Evolutionary conservation across 441 rosid species (phyloP).

Genomic region (Populus hybrid): DNA sequence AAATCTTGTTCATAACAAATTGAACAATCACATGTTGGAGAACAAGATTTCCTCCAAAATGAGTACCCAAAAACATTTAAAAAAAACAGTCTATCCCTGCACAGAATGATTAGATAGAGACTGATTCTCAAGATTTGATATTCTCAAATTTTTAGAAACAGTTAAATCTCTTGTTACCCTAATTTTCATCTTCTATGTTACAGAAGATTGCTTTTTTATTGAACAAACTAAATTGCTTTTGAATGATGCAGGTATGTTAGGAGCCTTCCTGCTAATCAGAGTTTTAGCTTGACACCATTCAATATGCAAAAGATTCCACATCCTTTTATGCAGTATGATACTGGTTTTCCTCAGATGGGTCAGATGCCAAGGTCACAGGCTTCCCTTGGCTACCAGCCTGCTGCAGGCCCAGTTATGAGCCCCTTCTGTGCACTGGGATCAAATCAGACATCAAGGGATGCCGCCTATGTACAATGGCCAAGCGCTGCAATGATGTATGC

Average conservation of each 20-base stretch:
- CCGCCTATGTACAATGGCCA: constrained; percentile 82
- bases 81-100: background rate
- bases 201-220: background rate
- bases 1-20: background rate
- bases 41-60: background rate
- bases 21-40: background rate
- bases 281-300: constrained; percentile 46
- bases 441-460: constrained; percentile 50
- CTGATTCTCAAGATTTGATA: background rate
- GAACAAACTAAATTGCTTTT: constrained; percentile 7
- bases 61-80: background rate
- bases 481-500: constrained; percentile 81
- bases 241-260: constrained; percentile 61
- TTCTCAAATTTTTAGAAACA: background rate
- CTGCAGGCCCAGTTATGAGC: constrained; percentile 52
- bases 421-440: constrained; percentile 53
- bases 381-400: constrained; percentile 43
- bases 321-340: constrained; percentile 61
- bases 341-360: constrained; percentile 51
- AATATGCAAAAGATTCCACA: constrained; percentile 62
- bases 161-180: background rate
- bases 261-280: constrained; percentile 69
- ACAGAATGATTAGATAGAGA: background rate
- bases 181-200: background rate
- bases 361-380: constrained; percentile 58